phyloP scores from a whole-genome alignment of 805 yeast genomes.

The Metschnikowia cerradonensis region DNA sequence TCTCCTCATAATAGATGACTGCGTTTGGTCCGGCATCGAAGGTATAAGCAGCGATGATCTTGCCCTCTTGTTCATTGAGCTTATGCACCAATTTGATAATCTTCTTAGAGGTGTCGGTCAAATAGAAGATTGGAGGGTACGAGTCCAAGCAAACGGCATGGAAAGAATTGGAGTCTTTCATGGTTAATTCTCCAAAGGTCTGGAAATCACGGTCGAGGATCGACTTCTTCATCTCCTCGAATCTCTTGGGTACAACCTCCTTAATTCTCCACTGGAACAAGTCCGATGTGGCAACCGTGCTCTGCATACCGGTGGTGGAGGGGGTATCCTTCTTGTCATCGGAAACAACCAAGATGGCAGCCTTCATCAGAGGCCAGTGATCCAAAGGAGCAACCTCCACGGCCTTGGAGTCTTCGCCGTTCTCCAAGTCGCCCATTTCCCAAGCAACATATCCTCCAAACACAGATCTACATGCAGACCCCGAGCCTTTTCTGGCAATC shows the following conservation, averaged over 20 bases:
- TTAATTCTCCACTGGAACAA: constrained; percentile 75
- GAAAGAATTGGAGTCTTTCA: constrained; percentile 95
- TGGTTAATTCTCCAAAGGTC: constrained; percentile 82
- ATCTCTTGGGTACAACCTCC: constrained; percentile 84
- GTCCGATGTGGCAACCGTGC: constrained; percentile 85
- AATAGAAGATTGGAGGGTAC: constrained; percentile 80
- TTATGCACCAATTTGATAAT: constrained; percentile 42
- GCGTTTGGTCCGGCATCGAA: constrained; percentile 99
- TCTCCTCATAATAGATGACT: constrained; percentile 80
- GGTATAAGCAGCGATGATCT: constrained; percentile 87
- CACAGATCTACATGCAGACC: constrained; percentile 95
- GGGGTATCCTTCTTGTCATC: constrained; percentile 94
- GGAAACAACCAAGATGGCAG: constrained; percentile 86
- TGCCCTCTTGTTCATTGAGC: constrained; percentile 65
- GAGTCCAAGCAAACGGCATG: constrained; percentile 98
- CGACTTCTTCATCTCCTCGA: constrained; percentile 73
- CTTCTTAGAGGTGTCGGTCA: constrained; percentile 20
- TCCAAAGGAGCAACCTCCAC: constrained; percentile 79
- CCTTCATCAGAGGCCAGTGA: constrained; percentile 91
- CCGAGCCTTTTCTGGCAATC: constrained; percentile 97
- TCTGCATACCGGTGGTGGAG: constrained; percentile 94
- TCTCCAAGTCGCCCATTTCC: constrained; percentile 81
- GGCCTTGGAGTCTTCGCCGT: constrained; percentile 94
- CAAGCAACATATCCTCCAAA: constrained; percentile 98
- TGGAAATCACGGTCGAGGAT: constrained; percentile 73